Percentiles rank a stretch among this genome's conserved stretches.
These are phyloP conservation scores for Stentor coeruleus DNA, from an alignment of 73 alveolate genomes.

Conservation along the genomic window DNA sequence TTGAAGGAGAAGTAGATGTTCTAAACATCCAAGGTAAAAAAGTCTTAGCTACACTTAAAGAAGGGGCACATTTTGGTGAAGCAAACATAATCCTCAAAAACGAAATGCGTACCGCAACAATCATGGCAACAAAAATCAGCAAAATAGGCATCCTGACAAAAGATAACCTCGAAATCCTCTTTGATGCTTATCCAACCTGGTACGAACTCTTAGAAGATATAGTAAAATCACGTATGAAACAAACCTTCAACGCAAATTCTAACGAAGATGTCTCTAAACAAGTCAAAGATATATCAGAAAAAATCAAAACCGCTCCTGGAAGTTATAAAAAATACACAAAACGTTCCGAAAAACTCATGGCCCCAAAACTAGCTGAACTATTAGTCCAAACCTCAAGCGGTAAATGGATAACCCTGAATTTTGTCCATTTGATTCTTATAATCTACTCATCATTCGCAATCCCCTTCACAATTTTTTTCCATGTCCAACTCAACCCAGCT, in stretches of 20 bases:
- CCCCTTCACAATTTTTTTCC: constrained; percentile 48
- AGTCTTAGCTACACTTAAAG: constrained; percentile 29
- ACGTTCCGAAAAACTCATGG: constrained; percentile 26
- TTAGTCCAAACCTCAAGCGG: background rate
- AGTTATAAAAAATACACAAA: background rate
- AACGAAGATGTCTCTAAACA: background rate
- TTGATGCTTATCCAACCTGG: constrained; percentile 56
- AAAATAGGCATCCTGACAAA: constrained; percentile 38
- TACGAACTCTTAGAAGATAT: constrained; percentile 11
- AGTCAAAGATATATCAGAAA: background rate
- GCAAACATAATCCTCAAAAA: constrained; percentile 20
- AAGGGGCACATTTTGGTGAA: constrained; percentile 58
- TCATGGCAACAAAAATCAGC: constrained; percentile 43
- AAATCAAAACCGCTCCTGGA: background rate
- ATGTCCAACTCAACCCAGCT: background rate
- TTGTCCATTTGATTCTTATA: constrained; percentile 32
- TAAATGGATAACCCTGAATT: constrained; percentile 27
- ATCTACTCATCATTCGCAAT: constrained; percentile 41
- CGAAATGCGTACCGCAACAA: constrained; percentile 42
- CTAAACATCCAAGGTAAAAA: constrained; percentile 36
- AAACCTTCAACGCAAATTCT: background rate
- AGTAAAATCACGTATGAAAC: constrained; percentile 26
- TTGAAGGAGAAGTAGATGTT: constrained; percentile 61
- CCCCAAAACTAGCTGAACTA: background rate
- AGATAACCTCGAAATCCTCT: constrained; percentile 38